phyloP scores from a whole-genome alignment of 2,329 filamentous ascomycete genomes.

The Neonectria hederae region DNA sequence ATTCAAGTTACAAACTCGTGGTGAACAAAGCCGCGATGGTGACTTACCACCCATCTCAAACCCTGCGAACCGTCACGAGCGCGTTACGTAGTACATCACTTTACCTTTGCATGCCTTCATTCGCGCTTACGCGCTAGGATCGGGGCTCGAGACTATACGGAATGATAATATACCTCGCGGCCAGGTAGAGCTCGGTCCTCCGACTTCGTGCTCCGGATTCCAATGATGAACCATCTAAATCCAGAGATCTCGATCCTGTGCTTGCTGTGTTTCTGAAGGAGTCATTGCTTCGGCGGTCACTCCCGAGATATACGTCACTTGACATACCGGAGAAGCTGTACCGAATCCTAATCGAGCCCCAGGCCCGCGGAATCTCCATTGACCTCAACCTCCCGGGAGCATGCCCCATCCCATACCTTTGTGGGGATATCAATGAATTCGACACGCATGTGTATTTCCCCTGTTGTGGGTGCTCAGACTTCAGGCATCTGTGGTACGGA shows the following conservation, averaged over 20 bases:
- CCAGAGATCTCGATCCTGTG: constrained; percentile 21
- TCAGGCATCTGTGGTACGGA: not conserved
- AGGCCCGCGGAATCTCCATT: not conserved
- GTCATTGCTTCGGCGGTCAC: constrained; percentile 18
- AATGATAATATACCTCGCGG: constrained; percentile 28
- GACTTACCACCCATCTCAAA: not conserved
- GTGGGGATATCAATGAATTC: not conserved
- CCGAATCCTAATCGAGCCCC: not conserved
- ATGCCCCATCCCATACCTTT: not conserved
- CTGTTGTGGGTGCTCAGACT: not conserved
- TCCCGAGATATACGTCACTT: constrained; percentile 27
- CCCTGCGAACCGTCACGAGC: constrained; percentile 22
- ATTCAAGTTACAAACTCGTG: not conserved
- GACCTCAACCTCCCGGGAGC: not conserved
- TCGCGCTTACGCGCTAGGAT: constrained; percentile 29
- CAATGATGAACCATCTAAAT: constrained; percentile 16
- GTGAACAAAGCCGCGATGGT: not conserved
- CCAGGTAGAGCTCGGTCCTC: constrained; percentile 3
- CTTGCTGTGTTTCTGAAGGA: constrained; percentile 8
- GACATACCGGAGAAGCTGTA: constrained; percentile 7
- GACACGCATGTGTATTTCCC: not conserved
- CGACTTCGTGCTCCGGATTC: constrained; percentile 10
- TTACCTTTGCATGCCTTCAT: constrained; percentile 22
- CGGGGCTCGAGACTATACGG: constrained; percentile 29
- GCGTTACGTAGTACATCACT: constrained; percentile 18